A percentile compares a stretch with the other conserved stretches of the same genome.
Evolutionary conservation across 345 rosid genomes (phyloP).

Genomic region (Lenwebbia sp.): DNA sequence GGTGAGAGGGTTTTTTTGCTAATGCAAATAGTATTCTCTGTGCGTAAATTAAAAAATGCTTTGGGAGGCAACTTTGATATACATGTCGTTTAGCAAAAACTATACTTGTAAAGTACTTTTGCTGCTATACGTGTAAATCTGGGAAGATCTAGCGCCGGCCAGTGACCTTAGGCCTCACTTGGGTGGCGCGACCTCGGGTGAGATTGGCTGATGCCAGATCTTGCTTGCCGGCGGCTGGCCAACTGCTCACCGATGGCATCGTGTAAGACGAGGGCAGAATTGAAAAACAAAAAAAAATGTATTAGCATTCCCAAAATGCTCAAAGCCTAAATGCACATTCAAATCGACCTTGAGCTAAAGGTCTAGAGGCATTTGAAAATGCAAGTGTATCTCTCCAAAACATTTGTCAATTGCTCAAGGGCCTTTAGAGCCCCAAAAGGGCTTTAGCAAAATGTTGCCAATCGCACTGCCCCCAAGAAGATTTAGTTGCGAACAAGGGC

Average conservation of each 20-base stretch:
- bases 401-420: neutral
- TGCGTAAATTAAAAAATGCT: too few species aligned
- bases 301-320: neutral
- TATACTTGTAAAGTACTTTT: neutral
- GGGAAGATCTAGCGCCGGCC: neutral
- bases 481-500: neutral
- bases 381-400: rapidly evolving
- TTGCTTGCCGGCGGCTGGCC: rapidly evolving
- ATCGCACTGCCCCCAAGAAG: neutral
- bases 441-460: neutral
- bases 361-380: neutral
- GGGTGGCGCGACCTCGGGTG: rapidly evolving
- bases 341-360: too few species aligned
- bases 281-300: neutral
- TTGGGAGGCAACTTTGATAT: too few species aligned
- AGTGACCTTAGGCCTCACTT: neutral
- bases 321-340: neutral
- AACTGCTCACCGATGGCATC: rapidly evolving
- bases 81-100: too few species aligned
- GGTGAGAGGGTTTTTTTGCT: neutral
- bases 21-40: neutral
- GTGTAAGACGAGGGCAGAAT: neutral
- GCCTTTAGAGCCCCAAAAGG: neutral
- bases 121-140: neutral
- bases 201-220: rapidly evolving